A percentile compares a stretch with the other conserved stretches of the same genome.
Conservation (phyloP, 148 eudicot genomes). For the Persicaria maculosa region DNA sequence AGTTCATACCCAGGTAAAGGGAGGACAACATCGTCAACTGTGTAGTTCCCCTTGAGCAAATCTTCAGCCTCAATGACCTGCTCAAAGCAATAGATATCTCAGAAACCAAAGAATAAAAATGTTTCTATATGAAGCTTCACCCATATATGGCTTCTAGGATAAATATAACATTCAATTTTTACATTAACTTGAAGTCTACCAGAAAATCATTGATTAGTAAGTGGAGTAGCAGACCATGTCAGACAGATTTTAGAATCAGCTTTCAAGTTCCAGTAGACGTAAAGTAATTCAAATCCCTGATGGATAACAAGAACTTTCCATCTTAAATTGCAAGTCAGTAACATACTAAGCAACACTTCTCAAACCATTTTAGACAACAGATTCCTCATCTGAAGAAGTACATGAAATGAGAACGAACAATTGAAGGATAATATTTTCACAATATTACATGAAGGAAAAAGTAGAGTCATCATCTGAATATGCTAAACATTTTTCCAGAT, state of each 20-base stretch:
- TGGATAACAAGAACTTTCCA: not conserved
- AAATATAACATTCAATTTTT: not conserved
- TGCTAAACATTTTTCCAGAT: not conserved
- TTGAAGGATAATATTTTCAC: not conserved
- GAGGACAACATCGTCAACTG: slow-evolving; percentile 72
- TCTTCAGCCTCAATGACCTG: slow-evolving; percentile 74
- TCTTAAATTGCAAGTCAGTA: not conserved
- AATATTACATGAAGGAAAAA: not conserved
- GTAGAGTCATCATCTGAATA: not conserved
- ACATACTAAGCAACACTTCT: not conserved
- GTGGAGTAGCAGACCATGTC: not conserved
- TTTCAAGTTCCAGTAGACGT: not conserved
- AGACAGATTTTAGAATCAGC: not conserved
- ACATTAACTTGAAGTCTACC: not conserved
- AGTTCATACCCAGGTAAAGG: slow-evolving; percentile 74
- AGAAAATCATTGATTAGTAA: not conserved
- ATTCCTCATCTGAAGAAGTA: not conserved
- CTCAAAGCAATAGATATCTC: slow-evolving; percentile 10
- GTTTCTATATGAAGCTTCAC: not conserved
- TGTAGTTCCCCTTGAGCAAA: slow-evolving; percentile 52
- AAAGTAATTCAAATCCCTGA: not conserved
- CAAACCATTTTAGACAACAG: not conserved
- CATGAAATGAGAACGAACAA: not conserved
- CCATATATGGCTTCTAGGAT: not conserved
- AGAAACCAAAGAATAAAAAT: not conserved